Conservation (phyloP, 2,329 filamentous ascomycete species). For the Penicillium occitanis region DNA sequence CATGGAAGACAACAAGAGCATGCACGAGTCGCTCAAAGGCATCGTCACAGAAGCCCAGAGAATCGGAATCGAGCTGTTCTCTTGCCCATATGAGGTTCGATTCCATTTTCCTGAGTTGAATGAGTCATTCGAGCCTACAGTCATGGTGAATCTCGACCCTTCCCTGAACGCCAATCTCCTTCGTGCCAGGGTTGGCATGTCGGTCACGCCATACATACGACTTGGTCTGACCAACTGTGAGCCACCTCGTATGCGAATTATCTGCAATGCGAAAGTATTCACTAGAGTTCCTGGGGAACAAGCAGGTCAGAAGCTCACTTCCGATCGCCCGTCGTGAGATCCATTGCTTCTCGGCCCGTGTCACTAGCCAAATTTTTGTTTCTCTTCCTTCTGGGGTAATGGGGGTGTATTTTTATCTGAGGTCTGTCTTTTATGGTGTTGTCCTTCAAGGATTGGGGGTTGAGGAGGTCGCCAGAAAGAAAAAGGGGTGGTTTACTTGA, state of each 20-base stretch:
- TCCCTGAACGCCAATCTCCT: neutral
- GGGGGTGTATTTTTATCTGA: neutral
- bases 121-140: conserved; percentile 27
- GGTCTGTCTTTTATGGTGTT: neutral
- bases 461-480: neutral
- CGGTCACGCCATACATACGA: conserved; percentile 12
- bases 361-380: neutral
- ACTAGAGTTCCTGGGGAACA: conserved; percentile 10
- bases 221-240: conserved; percentile 5
- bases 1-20: conserved; percentile 16
- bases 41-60: conserved; percentile 33
- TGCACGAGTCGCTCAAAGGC: conserved; percentile 25
- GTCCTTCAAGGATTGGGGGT: neutral
- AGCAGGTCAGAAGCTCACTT: neutral
- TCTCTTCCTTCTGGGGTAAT: neutral
- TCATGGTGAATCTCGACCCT: conserved; percentile 30
- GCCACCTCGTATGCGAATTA: neutral
- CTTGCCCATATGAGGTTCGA: conserved; percentile 29
- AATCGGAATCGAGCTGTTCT: conserved; percentile 32
- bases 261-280: conserved; percentile 4
- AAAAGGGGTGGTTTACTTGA: neutral
- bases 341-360: neutral
- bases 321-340: neutral
- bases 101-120: conserved; percentile 29
- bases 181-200: conserved; percentile 10